Evolutionary conservation across 257 asterid genomes (phyloP).

Genomic region (Cruciata laevipes): DNA sequence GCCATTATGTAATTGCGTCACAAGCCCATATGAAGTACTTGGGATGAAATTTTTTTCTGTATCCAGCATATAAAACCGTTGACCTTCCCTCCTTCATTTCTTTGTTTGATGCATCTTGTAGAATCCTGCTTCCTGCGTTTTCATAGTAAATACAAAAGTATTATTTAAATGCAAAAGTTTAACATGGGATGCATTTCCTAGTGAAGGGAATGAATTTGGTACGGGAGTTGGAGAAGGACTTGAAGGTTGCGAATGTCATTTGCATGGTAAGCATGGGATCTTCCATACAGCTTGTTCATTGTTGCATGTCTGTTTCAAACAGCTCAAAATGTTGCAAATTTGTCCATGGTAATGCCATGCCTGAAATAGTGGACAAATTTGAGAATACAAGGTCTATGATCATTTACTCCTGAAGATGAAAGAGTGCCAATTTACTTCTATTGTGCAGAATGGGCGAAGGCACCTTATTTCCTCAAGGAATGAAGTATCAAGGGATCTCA

Average conservation of each 20-base stretch:
- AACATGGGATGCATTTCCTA: conserved; percentile 19
- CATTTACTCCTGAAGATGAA: background rate
- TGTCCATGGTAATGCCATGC: background rate
- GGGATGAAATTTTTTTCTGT: background rate
- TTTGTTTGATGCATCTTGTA: background rate
- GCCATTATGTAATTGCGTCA: no score
- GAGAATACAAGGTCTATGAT: background rate
- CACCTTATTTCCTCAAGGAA: conserved; percentile 89
- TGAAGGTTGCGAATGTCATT: conserved; percentile 97
- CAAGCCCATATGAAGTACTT: background rate
- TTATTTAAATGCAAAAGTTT: background rate
- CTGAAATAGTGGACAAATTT: background rate
- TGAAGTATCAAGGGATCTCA: conserved; percentile 96
- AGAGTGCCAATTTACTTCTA: background rate
- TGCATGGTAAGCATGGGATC: conserved; percentile 94
- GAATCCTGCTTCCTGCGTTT: background rate
- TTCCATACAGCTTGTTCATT: conserved; percentile 23
- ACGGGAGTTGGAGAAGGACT: conserved; percentile 89
- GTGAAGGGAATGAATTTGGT: conserved; percentile 99
- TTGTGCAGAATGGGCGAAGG: conserved; percentile 85
- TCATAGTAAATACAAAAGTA: background rate
- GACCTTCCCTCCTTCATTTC: background rate
- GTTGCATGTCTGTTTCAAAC: conserved; percentile 8
- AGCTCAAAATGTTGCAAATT: conserved; percentile 2
- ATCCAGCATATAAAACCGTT: background rate